These are phyloP conservation scores for Aspergillus carbonarius DNA, from an alignment of 2,329 filamentous ascomycete species.

Conservation along the genomic window DNA sequence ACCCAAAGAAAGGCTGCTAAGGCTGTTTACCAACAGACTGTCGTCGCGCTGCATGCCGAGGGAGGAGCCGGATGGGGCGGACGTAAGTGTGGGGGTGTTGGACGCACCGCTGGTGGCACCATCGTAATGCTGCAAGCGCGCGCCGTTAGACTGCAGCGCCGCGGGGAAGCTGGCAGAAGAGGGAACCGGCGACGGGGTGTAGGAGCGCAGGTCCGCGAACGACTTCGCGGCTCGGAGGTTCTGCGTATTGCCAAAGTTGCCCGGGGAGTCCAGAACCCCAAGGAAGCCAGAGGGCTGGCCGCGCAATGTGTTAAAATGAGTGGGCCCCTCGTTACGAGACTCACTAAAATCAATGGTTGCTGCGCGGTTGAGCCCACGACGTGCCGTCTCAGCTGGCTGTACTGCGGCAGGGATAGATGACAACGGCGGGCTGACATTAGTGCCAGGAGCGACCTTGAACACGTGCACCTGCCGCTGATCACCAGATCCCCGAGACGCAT, in stretches of 20 bases:
- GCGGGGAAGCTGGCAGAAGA: slow-evolving; percentile 86
- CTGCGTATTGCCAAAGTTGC: slow-evolving; percentile 65
- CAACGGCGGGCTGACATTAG: slow-evolving; percentile 61
- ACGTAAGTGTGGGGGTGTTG: slow-evolving; percentile 66
- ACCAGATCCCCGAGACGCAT: slow-evolving; percentile 83
- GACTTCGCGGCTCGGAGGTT: slow-evolving; percentile 93
- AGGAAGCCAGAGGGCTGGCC: slow-evolving; percentile 79
- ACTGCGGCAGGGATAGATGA: slow-evolving; percentile 62
- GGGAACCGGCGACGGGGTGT: slow-evolving; percentile 87
- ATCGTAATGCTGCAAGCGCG: slow-evolving; percentile 60
- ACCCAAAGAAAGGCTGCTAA: slow-evolving; percentile 61
- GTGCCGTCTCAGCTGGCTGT: slow-evolving; percentile 71
- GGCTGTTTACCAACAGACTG: slow-evolving; percentile 61
- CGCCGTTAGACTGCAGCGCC: slow-evolving; percentile 62
- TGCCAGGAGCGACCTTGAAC: slow-evolving; percentile 57
- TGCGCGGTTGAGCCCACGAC: slow-evolving; percentile 83
- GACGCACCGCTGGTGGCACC: slow-evolving; percentile 57
- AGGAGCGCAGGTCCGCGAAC: slow-evolving; percentile 91
- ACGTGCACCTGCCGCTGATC: slow-evolving; percentile 90
- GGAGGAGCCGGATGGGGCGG: slow-evolving; percentile 53
- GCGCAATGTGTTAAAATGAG: slow-evolving; percentile 70
- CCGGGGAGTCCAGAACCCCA: slow-evolving; percentile 77
- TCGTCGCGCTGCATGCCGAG: slow-evolving; percentile 56
- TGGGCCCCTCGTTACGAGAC: slow-evolving; percentile 68
- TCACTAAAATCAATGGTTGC: slow-evolving; percentile 97